Conservation (phyloP, 805 yeast genomes). For the Lipomyces anomalus region DNA sequence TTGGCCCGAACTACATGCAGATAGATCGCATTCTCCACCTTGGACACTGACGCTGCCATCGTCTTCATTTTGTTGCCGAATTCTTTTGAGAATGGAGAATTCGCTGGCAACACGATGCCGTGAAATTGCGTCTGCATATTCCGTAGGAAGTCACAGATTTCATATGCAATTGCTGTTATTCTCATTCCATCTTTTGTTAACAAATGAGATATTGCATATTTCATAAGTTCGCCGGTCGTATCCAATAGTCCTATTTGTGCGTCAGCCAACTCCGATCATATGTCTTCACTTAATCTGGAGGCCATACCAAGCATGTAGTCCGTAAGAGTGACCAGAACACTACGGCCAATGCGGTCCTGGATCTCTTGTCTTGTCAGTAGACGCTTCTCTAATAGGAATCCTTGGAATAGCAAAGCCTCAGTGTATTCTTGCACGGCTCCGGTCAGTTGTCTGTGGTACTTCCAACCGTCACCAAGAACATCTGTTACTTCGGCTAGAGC, state of each 20-base stretch:
- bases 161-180: too few relatives aligned
- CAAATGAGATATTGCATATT: constrained; percentile 39
- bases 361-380: constrained; percentile 19
- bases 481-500: constrained; percentile 10
- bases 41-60: too few relatives aligned
- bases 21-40: too few relatives aligned
- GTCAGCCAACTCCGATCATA: neutral
- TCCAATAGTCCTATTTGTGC: constrained; percentile 31
- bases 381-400: constrained; percentile 17
- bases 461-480: neutral
- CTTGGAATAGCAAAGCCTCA: constrained; percentile 28
- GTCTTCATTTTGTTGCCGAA: too few relatives aligned
- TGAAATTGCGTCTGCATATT: too few relatives aligned
- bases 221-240: constrained; percentile 41
- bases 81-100: too few relatives aligned
- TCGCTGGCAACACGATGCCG: too few relatives aligned
- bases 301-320: constrained; percentile 37
- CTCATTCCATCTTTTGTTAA: too few relatives aligned
- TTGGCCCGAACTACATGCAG: too few relatives aligned
- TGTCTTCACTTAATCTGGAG: neutral
- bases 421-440: constrained; percentile 8
- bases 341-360: constrained; percentile 4
- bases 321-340: constrained; percentile 23
- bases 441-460: neutral
- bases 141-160: too few relatives aligned